A percentile compares a stretch with the other conserved stretches of the same genome.
Conservation (phyloP, 257 asterid genomes). For the Scutellaria minor region DNA sequence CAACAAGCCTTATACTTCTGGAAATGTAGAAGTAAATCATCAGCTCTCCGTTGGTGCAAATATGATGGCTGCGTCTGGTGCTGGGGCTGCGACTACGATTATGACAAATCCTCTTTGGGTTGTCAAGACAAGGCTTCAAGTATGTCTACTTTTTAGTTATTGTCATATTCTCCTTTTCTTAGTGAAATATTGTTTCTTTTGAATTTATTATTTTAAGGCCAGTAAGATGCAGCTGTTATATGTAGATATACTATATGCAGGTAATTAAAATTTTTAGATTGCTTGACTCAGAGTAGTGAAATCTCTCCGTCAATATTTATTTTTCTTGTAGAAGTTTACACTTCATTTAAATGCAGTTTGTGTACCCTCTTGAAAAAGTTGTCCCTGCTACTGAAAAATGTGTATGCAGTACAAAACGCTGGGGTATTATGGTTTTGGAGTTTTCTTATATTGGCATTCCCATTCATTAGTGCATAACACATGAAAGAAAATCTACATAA, state of each 20-base stretch:
- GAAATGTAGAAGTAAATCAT: constrained; percentile 70
- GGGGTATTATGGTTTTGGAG: neutral
- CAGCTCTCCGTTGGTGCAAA: constrained; percentile 88
- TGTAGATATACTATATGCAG: neutral
- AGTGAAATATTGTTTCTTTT: constrained; percentile 1
- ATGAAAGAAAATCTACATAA: neutral
- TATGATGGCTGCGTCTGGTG: constrained; percentile 96
- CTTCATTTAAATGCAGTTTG: neutral
- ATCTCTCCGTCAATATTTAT: neutral
- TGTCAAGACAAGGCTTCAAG: constrained; percentile 96
- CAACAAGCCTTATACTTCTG: constrained; percentile 33
- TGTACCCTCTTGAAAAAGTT: neutral
- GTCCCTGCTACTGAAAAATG: constrained; percentile 6
- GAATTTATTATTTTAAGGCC: neutral
- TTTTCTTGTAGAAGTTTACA: neutral
- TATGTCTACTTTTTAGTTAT: constrained; percentile 39
- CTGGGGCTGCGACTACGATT: constrained; percentile 90
- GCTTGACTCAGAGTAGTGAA: constrained; percentile 19
- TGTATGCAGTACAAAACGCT: neutral
- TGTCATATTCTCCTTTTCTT: constrained; percentile 14
- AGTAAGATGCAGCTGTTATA: constrained; percentile 19
- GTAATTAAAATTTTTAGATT: neutral
- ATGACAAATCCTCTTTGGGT: constrained; percentile 98
- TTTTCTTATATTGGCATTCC: neutral
- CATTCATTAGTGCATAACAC: neutral